phyloP scores from a whole-genome alignment of 768 basidiomycete species.

The Auricularia sp. region DNA sequence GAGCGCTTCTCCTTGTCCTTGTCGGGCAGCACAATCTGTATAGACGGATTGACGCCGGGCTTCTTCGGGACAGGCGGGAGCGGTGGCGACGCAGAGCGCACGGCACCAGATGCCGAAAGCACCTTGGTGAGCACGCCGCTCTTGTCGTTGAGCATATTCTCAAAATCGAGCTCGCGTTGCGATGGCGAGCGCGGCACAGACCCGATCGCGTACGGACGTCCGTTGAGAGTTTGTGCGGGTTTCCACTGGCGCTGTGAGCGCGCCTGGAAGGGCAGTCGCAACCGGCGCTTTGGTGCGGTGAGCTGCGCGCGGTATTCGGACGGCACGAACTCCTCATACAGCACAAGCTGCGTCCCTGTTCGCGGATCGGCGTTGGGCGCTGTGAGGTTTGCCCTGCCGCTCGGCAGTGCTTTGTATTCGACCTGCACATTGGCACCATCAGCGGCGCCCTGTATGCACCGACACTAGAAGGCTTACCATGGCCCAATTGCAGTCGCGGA shows the following conservation, averaged over 20 bases:
- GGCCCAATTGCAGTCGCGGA: slow-evolving; percentile 87
- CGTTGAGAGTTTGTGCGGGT: slow-evolving; percentile 71
- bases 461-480: slow-evolving; percentile 41
- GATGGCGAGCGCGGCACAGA: slow-evolving; percentile 43
- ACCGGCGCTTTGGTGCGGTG: slow-evolving; percentile 26
- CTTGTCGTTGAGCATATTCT: slow-evolving; percentile 41
- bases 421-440: slow-evolving; percentile 36
- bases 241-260: slow-evolving; percentile 47
- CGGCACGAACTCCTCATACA: slow-evolving; percentile 94
- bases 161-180: slow-evolving; percentile 66
- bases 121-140: neutral
- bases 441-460: neutral
- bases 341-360: slow-evolving; percentile 56
- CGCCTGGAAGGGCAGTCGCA: slow-evolving; percentile 36
- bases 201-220: slow-evolving; percentile 60
- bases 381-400: slow-evolving; percentile 9
- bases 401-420: slow-evolving; percentile 73
- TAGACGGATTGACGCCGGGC: slow-evolving; percentile 2
- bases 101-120: neutral
- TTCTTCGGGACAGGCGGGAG: slow-evolving; percentile 4
- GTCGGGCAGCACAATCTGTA: slow-evolving; percentile 3
- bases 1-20: slow-evolving; percentile 3
- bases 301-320: slow-evolving; percentile 75
- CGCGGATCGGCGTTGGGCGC: slow-evolving; percentile 46
- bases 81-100: neutral